Percentiles rank a stretch among this genome's conserved stretches.
These are phyloP conservation scores for Populus hybrid DNA, from an alignment of 441 rosid genomes.

Conservation along the genomic window DNA sequence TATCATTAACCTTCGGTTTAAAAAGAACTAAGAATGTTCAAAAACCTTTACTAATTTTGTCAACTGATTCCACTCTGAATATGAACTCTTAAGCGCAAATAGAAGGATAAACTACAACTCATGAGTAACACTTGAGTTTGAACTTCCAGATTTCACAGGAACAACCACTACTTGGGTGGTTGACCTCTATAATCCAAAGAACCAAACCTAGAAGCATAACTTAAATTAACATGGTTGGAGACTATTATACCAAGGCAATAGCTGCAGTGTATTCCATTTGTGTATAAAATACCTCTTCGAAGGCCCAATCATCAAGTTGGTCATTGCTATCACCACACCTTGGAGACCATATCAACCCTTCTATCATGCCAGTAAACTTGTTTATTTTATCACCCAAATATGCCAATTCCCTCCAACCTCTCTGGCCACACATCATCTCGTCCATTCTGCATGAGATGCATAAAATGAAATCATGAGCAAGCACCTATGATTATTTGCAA, in stretches of 20 bases:
- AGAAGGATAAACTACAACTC: no score
- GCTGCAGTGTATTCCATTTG: neutral
- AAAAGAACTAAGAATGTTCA: no score
- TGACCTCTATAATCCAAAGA: no score
- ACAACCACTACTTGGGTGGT: no score
- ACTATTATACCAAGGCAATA: neutral
- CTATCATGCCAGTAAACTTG: constrained; percentile 88
- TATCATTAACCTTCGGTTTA: no score
- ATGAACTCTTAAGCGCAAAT: no score
- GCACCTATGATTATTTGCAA: neutral
- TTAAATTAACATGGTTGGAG: neutral
- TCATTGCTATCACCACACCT: constrained; percentile 46
- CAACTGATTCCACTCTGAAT: no score
- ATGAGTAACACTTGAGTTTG: no score
- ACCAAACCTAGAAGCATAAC: neutral
- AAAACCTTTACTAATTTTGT: no score
- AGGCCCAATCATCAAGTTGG: constrained; percentile 65
- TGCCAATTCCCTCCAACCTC: constrained; percentile 96
- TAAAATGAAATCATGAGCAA: neutral
- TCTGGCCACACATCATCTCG: constrained; percentile 98
- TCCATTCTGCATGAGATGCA: constrained; percentile 61
- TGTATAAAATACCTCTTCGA: constrained; percentile 60
- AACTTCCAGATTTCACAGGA: no score
- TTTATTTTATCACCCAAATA: constrained; percentile 76
- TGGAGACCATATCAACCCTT: constrained; percentile 94